phyloP scores from a whole-genome alignment of 1,139 yeast genomes.

The Candida gigantensis region DNA sequence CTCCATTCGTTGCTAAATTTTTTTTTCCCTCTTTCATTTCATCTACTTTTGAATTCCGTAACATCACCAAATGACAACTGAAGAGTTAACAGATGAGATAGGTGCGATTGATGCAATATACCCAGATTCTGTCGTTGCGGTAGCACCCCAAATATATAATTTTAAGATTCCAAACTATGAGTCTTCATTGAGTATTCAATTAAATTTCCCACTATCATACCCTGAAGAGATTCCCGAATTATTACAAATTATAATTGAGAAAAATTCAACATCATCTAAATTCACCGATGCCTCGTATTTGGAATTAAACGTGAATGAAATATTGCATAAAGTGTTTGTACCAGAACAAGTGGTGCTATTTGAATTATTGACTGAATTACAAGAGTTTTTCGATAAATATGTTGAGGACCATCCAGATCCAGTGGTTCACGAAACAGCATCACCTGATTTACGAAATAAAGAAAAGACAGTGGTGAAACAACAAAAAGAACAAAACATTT shows the following conservation, averaged over 20 bases:
- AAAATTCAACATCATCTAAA: constrained; percentile 21
- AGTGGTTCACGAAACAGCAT: constrained; percentile 9
- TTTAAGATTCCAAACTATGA: constrained; percentile 67
- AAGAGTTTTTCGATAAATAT: constrained; percentile 46
- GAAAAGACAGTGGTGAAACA: too few relatives aligned
- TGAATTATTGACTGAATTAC: constrained; percentile 71
- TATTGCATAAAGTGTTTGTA: constrained; percentile 50
- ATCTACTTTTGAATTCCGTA: too few relatives aligned
- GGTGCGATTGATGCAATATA: constrained; percentile 88
- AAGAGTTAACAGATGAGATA: constrained; percentile 74
- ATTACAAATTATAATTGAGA: constrained; percentile 48
- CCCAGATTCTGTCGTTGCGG: constrained; percentile 51
- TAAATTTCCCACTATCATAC: constrained; percentile 69
- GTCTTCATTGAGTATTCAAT: constrained; percentile 52
- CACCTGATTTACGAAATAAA: constrained; percentile 14
- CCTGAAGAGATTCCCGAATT: constrained; percentile 65
- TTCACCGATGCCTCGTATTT: constrained; percentile 47
- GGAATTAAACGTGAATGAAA: constrained; percentile 44
- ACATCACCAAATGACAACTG: constrained; percentile 49
- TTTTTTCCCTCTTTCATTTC: constrained; percentile 1
- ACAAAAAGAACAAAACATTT: background rate
- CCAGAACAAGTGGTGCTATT: constrained; percentile 75
- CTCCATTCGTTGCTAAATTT: background rate
- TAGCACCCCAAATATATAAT: constrained; percentile 45
- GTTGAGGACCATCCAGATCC: constrained; percentile 21